Evolutionary conservation across 1,139 yeast genomes (phyloP).

Genomic region (Nakaseomyces nivariensis): DNA sequence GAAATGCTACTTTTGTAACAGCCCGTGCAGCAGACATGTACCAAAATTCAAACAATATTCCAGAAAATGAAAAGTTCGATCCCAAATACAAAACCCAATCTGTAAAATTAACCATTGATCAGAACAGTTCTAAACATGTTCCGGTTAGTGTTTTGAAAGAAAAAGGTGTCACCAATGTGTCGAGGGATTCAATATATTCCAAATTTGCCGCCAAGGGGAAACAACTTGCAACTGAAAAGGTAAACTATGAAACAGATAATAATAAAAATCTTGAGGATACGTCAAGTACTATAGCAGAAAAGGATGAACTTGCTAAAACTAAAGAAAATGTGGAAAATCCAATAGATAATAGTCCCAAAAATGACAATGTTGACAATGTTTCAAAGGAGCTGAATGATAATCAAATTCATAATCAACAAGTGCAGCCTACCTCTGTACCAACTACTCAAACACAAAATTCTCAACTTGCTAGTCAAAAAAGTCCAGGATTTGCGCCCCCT

Average conservation of each 20-base stretch:
- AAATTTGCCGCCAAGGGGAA: conserved; percentile 29
- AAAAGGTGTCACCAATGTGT: conserved; percentile 13
- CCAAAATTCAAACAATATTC: conserved; percentile 19
- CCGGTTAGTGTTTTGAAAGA: conserved; percentile 21
- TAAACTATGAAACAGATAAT: neutral
- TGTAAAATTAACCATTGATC: conserved; percentile 27
- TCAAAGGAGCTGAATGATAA: too few relatives aligned
- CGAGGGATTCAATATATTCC: conserved; percentile 20
- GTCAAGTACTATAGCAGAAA: neutral
- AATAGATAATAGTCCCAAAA: neutral
- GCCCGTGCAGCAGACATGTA: conserved; percentile 26
- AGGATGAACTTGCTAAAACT: neutral
- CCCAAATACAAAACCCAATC: conserved; percentile 29
- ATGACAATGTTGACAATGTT: too few relatives aligned
- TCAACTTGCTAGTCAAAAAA: neutral
- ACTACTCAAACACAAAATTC: neutral
- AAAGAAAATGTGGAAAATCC: neutral
- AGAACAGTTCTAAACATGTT: conserved; percentile 26
- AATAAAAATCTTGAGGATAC: neutral
- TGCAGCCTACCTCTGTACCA: neutral
- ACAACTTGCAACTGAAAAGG: conserved; percentile 10
- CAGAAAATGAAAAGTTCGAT: conserved; percentile 23
- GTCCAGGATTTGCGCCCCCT: conserved; percentile 21
- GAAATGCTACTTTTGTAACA: conserved; percentile 23
- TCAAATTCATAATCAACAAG: neutral